These are phyloP conservation scores for Adansonia rubrostipa DNA, from an alignment of 441 rosid genomes.

Conservation along the genomic window DNA sequence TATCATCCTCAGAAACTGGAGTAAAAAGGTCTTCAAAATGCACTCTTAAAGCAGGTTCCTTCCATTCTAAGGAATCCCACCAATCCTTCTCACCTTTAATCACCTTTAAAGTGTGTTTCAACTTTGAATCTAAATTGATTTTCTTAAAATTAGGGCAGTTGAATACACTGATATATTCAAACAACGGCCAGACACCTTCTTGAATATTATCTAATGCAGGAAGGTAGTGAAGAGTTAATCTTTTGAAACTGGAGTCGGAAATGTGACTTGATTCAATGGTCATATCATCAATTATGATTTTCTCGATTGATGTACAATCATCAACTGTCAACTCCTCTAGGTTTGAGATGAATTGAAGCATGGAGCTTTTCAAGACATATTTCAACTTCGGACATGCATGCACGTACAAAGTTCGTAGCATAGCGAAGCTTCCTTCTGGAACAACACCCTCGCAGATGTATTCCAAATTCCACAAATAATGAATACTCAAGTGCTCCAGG, in stretches of 20 bases:
- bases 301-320: slow-evolving; percentile 20
- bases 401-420: slow-evolving; percentile 16
- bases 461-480: slow-evolving; percentile 24
- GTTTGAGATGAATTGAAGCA: slow-evolving; percentile 3
- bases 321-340: slow-evolving; percentile 19
- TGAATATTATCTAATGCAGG: slow-evolving; percentile 10
- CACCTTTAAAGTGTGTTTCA: slow-evolving; percentile 12
- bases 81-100: slow-evolving; percentile 25
- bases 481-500: slow-evolving; percentile 19
- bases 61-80: slow-evolving; percentile 26
- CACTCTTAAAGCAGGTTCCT: slow-evolving; percentile 10
- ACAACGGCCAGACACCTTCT: slow-evolving; percentile 17
- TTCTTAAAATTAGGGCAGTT: slow-evolving; percentile 14
- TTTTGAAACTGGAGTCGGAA: neutral
- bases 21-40: slow-evolving; percentile 9
- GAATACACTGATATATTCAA: slow-evolving; percentile 15
- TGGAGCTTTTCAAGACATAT: slow-evolving; percentile 19
- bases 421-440: slow-evolving; percentile 22
- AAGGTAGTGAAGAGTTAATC: slow-evolving; percentile 23
- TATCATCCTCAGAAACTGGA: slow-evolving; percentile 12
- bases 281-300: slow-evolving; percentile 5
- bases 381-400: slow-evolving; percentile 23
- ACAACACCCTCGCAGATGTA: neutral
- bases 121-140: slow-evolving; percentile 10
- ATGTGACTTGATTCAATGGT: slow-evolving; percentile 7